phyloP scores from a whole-genome alignment of 257 asterid genomes.

The Craterostigma plantagineum region DNA sequence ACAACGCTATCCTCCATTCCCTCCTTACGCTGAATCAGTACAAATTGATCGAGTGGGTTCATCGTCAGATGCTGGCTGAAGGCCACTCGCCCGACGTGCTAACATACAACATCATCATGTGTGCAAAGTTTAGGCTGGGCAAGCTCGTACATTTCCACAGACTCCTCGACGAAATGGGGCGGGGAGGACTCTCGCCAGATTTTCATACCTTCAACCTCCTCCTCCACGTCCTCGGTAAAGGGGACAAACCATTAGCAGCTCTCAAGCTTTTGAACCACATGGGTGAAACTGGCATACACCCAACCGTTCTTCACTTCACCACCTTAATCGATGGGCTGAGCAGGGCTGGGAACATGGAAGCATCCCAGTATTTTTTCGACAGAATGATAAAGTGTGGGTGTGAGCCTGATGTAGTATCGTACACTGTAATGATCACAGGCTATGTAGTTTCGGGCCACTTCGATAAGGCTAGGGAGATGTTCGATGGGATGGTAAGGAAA shows the following conservation, averaged over 20 bases:
- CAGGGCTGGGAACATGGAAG: slow-evolving; percentile 84
- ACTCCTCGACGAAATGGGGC: slow-evolving; percentile 72
- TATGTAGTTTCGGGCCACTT: slow-evolving; percentile 57
- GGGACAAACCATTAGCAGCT: slow-evolving; percentile 72
- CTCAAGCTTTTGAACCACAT: slow-evolving; percentile 78
- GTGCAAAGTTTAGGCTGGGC: slow-evolving; percentile 73
- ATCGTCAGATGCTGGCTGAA: slow-evolving; percentile 55
- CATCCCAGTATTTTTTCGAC: slow-evolving; percentile 57
- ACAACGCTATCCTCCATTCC: slow-evolving; percentile 65
- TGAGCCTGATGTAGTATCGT: slow-evolving; percentile 73
- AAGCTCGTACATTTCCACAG: slow-evolving; percentile 65
- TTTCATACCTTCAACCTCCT: slow-evolving; percentile 74
- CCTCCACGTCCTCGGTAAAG: slow-evolving; percentile 73
- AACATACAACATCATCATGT: slow-evolving; percentile 75
- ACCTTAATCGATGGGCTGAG: slow-evolving; percentile 84
- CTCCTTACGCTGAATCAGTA: slow-evolving; percentile 44
- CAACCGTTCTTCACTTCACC: slow-evolving; percentile 76
- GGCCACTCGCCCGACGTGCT: slow-evolving; percentile 76
- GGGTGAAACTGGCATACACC: slow-evolving; percentile 59
- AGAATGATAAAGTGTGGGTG: slow-evolving; percentile 56
- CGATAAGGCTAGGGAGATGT: slow-evolving; percentile 49
- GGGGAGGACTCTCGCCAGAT: slow-evolving; percentile 69
- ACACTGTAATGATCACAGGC: slow-evolving; percentile 85
- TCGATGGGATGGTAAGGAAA: slow-evolving; percentile 37
- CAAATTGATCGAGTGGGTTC: slow-evolving; percentile 87